phyloP scores from a whole-genome alignment of 2,329 filamentous ascomycete genomes.

The Ceratocystis variospora region DNA sequence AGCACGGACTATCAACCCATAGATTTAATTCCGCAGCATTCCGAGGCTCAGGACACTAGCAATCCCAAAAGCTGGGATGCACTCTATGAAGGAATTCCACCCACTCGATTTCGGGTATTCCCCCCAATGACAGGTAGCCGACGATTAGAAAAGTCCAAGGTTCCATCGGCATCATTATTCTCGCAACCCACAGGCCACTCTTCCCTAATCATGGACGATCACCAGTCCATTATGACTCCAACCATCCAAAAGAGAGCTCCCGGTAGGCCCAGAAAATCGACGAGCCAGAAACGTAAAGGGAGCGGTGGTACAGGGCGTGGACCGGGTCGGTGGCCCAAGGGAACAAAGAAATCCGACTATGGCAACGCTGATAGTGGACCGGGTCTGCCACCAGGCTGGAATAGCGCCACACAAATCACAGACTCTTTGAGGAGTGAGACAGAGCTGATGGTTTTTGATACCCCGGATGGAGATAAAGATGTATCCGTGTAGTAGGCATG shows the following conservation, averaged over 20 bases:
- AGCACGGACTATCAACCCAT: constrained; percentile 9
- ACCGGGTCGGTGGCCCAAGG: constrained; percentile 53
- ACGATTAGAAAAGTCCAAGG: constrained; percentile 31
- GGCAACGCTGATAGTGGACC: constrained; percentile 53
- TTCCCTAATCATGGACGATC: constrained; percentile 20
- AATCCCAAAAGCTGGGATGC: constrained; percentile 30
- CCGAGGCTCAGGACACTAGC: constrained; percentile 26
- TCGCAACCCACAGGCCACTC: no score
- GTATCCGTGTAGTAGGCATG: constrained; percentile 5
- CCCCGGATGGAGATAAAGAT: neutral
- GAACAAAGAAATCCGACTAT: constrained; percentile 54
- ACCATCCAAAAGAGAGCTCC: constrained; percentile 24
- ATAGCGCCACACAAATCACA: neutral
- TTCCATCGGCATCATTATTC: neutral
- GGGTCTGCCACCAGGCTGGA: constrained; percentile 46
- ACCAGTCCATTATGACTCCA: constrained; percentile 30
- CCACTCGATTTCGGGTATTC: constrained; percentile 63
- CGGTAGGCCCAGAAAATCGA: constrained; percentile 20
- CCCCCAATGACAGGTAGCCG: constrained; percentile 45
- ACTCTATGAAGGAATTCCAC: constrained; percentile 46
- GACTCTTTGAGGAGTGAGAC: neutral
- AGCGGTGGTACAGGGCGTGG: constrained; percentile 49
- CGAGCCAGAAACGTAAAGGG: constrained; percentile 15
- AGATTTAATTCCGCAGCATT: constrained; percentile 10
- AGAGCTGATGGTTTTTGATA: constrained; percentile 1